phyloP scores from a whole-genome alignment of 225 moss, liverwort and hornwort genomes.

The Straminergon stramineum region DNA sequence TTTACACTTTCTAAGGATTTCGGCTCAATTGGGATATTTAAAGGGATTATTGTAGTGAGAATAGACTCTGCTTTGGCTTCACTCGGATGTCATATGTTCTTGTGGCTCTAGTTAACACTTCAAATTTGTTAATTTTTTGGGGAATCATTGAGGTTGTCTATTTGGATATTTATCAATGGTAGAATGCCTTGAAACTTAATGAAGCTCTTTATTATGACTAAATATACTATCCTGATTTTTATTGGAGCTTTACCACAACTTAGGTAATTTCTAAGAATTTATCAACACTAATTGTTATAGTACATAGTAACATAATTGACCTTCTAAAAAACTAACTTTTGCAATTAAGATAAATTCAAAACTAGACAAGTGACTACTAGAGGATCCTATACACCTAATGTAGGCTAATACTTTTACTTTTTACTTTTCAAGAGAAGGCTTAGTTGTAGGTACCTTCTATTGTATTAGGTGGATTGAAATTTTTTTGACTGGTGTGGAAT shows the following conservation, averaged over 20 bases:
- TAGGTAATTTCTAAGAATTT: no score
- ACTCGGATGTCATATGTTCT: rapidly evolving
- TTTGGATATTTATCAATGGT: rapidly evolving
- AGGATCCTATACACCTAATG: background rate
- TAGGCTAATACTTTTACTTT: background rate
- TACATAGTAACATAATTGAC: no score
- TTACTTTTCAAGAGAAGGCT: no score
- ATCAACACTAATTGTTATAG: background rate
- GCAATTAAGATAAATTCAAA: background rate
- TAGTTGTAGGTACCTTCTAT: background rate
- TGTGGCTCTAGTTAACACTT: rapidly evolving
- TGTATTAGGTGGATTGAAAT: rapidly evolving
- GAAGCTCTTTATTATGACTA: rapidly evolving
- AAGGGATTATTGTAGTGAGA: rapidly evolving
- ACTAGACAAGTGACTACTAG: background rate
- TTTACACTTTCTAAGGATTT: background rate
- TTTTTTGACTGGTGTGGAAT: rapidly evolving
- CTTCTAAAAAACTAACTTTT: background rate
- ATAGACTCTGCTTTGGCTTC: rapidly evolving
- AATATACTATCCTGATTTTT: no score
- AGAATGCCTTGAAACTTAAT: background rate
- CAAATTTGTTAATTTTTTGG: rapidly evolving
- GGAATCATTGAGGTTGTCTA: rapidly evolving
- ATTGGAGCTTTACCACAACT: no score
- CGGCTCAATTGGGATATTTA: rapidly evolving